These are phyloP conservation scores for Plectosphaerella sp. DNA, from an alignment of 2,329 filamentous ascomycete species.

Conservation along the genomic window DNA sequence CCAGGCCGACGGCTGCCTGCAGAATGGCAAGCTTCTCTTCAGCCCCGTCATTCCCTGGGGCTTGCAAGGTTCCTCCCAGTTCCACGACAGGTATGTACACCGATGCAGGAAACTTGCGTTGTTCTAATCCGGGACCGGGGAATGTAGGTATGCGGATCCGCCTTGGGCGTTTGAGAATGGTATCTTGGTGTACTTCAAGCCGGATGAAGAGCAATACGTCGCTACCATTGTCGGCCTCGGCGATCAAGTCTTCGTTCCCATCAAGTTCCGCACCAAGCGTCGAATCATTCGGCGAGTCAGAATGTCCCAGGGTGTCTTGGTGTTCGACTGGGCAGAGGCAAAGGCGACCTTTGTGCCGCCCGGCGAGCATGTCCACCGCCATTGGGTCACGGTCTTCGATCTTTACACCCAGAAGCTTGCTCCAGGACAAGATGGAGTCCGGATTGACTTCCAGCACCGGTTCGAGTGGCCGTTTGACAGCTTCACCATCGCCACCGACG, in stretches of 20 bases:
- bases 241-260: conserved; percentile 18
- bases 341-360: conserved; percentile 45
- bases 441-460: no score
- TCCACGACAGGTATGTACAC: conserved; percentile 5
- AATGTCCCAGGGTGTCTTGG: conserved; percentile 47
- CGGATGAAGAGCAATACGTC: conserved; percentile 30
- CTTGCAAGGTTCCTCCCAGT: conserved; percentile 39
- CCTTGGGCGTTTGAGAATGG: conserved; percentile 47
- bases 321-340: conserved; percentile 59
- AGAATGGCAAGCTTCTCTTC: no score
- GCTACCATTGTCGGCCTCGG: conserved; percentile 41
- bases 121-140: conserved; percentile 31
- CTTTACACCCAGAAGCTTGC: conserved; percentile 19
- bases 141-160: conserved; percentile 47
- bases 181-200: conserved; percentile 48
- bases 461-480: no score
- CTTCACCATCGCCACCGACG: no score
- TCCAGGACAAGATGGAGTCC: no score
- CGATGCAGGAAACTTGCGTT: conserved; percentile 24
- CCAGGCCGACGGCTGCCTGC: no score
- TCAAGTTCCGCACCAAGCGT: conserved; percentile 45
- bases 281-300: conserved; percentile 52
- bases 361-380: conserved; percentile 45
- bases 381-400: conserved; percentile 57
- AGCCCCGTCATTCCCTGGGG: no score